phyloP scores from a whole-genome alignment of 164 flowering plant genomes.

The Magnolia changhungtana region DNA sequence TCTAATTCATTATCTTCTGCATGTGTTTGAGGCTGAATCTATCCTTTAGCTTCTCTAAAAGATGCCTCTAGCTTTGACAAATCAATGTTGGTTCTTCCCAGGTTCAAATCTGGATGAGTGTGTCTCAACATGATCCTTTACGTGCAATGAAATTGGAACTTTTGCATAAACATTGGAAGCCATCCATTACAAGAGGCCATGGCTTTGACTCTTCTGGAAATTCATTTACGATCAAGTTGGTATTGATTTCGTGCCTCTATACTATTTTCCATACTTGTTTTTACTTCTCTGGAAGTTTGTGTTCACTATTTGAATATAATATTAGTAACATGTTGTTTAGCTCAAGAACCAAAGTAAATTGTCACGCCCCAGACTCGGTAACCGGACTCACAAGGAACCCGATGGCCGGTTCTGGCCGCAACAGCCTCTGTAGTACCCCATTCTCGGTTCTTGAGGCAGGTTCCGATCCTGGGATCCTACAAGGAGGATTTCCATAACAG shows the following conservation, averaged over 20 bases:
- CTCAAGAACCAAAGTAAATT: not conserved
- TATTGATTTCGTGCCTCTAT: slow-evolving; percentile 12
- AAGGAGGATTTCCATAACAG: too few relatives aligned
- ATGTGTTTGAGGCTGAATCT: not conserved
- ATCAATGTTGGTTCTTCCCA: slow-evolving; percentile 23
- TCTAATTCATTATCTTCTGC: slow-evolving; percentile 1
- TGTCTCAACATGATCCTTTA: slow-evolving; percentile 51
- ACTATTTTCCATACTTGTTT: not conserved
- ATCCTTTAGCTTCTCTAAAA: not conserved
- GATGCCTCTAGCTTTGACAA: not conserved
- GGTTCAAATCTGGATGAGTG: slow-evolving; percentile 49
- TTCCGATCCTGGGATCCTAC: too few relatives aligned
- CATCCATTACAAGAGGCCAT: slow-evolving; percentile 25
- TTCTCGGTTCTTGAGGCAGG: too few relatives aligned
- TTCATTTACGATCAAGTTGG: slow-evolving; percentile 71
- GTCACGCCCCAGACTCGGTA: too few relatives aligned
- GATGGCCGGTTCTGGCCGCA: too few relatives aligned
- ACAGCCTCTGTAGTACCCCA: too few relatives aligned
- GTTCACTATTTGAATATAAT: not conserved
- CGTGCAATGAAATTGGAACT: slow-evolving; percentile 51
- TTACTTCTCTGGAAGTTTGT: not conserved
- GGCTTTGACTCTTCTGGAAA: slow-evolving; percentile 26
- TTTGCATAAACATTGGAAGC: slow-evolving; percentile 37
- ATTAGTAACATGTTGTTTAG: not conserved
- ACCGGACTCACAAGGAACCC: too few relatives aligned